Conservation (phyloP, 352 stramenopile species). For the Pythium guiyangense region DNA sequence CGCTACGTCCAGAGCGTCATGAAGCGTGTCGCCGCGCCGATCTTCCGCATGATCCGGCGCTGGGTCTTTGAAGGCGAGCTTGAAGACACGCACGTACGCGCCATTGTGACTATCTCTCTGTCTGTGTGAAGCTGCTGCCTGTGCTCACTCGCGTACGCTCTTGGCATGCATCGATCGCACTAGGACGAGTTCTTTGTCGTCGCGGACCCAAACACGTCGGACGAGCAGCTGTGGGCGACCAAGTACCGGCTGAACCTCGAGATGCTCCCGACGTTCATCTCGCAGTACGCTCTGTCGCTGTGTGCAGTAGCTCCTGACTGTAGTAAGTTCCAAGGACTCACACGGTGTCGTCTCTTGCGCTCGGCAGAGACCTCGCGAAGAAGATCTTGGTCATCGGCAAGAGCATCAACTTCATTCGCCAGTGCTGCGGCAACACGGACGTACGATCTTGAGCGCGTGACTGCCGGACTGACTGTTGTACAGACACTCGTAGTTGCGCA, state of each 20-base stretch:
- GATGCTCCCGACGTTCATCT: constrained; percentile 88
- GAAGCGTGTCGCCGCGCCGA: constrained; percentile 69
- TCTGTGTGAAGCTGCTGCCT: background rate
- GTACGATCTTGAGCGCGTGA: constrained; percentile 20
- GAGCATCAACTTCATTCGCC: constrained; percentile 98
- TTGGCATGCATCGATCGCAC: background rate
- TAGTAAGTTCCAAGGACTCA: too few relatives aligned
- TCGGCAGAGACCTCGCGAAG: constrained; percentile 81
- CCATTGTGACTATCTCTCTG: background rate
- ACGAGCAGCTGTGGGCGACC: constrained; percentile 83
- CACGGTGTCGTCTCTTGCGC: too few relatives aligned
- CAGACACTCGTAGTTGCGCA: background rate
- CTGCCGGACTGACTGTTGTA: background rate
- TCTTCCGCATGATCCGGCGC: constrained; percentile 86
- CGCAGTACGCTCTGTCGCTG: constrained; percentile 37
- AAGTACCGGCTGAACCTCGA: constrained; percentile 83
- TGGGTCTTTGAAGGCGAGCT: constrained; percentile 88
- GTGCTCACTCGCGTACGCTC: background rate
- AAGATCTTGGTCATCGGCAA: constrained; percentile 96
- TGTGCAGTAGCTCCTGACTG: too few relatives aligned
- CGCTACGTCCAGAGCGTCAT: constrained; percentile 75
- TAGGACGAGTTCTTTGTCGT: constrained; percentile 88
- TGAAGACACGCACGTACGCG: constrained; percentile 75
- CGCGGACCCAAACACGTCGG: constrained; percentile 54
- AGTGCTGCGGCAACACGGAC: constrained; percentile 91